phyloP scores from a whole-genome alignment of 179 eudicot species.

The Beta corolliflora region DNA sequence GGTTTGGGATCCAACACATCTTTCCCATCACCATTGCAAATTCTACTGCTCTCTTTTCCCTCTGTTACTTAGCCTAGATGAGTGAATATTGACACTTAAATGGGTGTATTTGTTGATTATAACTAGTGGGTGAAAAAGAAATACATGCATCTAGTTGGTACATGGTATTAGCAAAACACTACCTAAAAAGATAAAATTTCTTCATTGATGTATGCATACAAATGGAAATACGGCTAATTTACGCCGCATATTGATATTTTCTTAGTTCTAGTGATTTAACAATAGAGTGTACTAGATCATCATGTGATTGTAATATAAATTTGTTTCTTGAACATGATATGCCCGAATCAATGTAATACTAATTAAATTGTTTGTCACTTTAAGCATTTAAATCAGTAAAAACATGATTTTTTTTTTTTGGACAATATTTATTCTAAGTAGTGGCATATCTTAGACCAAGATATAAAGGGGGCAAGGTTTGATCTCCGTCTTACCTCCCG shows the following conservation, averaged over 20 bases:
- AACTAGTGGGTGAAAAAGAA: slow-evolving; percentile 9
- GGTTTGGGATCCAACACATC: slow-evolving; percentile 10
- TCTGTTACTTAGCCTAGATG: slow-evolving; percentile 18
- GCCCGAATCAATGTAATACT: no score
- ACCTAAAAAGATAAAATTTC: background rate
- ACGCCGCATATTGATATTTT: background rate
- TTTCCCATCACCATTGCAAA: slow-evolving; percentile 12
- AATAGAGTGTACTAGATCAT: background rate
- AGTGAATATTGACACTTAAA: slow-evolving; percentile 1
- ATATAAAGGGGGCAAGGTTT: no score
- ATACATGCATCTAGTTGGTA: background rate
- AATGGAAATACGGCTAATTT: background rate
- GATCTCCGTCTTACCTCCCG: no score
- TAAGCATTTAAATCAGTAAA: no score
- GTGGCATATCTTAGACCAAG: no score
- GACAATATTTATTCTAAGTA: no score
- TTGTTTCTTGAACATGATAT: no score
- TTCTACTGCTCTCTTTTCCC: background rate
- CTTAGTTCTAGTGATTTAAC: background rate
- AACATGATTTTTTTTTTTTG: no score
- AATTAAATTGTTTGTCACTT: no score
- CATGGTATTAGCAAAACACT: background rate
- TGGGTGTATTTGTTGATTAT: background rate
- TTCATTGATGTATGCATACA: background rate
- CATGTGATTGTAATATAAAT: no score